Base-by-base conservation (phyloP, 1,284 basidiomycete species). In the Fomitiporia mediterranea region DNA sequence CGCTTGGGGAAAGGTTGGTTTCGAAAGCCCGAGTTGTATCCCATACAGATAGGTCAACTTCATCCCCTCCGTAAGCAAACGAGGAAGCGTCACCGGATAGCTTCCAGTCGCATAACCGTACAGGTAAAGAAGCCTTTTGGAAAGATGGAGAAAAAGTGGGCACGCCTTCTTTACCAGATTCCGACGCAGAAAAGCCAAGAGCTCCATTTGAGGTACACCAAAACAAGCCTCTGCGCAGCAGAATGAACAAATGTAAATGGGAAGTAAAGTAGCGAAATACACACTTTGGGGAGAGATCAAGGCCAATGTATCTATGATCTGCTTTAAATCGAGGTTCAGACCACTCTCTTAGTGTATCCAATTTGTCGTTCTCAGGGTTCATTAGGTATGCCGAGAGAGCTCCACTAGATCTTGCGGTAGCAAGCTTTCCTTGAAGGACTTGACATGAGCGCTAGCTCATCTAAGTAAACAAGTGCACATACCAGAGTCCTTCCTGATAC, bases 11-110 rank as follows among this genome's bases (percentile, higher is more conserved):
- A n/a, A 34, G 17, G 17, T 17, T 27, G n/a, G 19, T 15, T 30
- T 48, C 55, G 61, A 95, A 91, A 0, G 90, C 83, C 40, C 73
- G 69, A 64, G 91, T 85, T 2, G 82, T 78, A 65, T 91, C 78
- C 88, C 90, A 95, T 1, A 94, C 65, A 0, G 90, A 92, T 2
- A 93, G 68, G 58, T 94, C 91, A 15, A 95, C 89, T 69, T 95
- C 93, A 63, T 94, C 86, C 2, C 93, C 93, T 4, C 87, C 93
- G 60, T 92, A 87, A 0, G 84, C 81, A 70, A 95, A 93, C 0
- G 78, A 77, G 23, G 73, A 67, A 3, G 70, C 70, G 51, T 80
- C 72, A 5, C 72, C 64, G 2, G 83, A 78, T 13, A 89, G 69
- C n/a, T 77, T 76, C 84, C 87, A 89, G 55, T 80, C 81, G 44